A percentile compares a stretch with the other conserved stretches of the same genome.
phyloP scores from a whole-genome alignment of 108 stramenopile species.

The Cylindrotheca closterium region DNA sequence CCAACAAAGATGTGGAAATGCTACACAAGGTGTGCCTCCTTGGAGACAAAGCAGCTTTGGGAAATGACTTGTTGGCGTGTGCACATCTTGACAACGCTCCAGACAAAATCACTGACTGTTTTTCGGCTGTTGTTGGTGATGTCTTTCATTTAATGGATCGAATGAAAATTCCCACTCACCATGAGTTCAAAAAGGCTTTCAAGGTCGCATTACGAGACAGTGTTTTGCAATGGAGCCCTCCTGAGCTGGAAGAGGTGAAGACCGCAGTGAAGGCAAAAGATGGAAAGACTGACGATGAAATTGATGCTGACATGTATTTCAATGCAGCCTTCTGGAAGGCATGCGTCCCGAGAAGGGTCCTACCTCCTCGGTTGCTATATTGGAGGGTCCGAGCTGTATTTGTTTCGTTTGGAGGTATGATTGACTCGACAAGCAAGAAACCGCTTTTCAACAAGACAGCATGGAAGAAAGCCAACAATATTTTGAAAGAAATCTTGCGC shows the following conservation, averaged over 20 bases:
- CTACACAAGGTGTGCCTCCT: no score
- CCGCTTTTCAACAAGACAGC: slow-evolving; percentile 31
- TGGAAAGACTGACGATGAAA: neutral
- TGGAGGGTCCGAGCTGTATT: slow-evolving; percentile 3
- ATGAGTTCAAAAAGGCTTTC: neutral
- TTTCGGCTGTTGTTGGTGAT: slow-evolving; percentile 1
- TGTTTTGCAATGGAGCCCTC: neutral
- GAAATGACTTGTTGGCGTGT: neutral
- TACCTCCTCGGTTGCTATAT: neutral
- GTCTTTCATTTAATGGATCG: slow-evolving; percentile 3
- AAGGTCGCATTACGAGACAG: neutral
- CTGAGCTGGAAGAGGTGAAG: neutral
- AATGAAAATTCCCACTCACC: neutral
- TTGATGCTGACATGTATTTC: neutral
- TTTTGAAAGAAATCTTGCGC: neutral
- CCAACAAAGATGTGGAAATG: no score
- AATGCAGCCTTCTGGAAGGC: neutral
- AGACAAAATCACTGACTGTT: neutral
- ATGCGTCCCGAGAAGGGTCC: neutral
- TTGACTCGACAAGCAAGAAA: slow-evolving; percentile 19
- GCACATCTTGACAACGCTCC: neutral
- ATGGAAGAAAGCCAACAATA: slow-evolving; percentile 30
- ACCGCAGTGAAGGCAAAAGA: neutral
- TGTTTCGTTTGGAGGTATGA: neutral
- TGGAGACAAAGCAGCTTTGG: no score